Evolutionary conservation across 257 asterid species (phyloP), one percentile per base, ranked within the genome.

Genomic region (Rehmannia glutinosa): DNA sequence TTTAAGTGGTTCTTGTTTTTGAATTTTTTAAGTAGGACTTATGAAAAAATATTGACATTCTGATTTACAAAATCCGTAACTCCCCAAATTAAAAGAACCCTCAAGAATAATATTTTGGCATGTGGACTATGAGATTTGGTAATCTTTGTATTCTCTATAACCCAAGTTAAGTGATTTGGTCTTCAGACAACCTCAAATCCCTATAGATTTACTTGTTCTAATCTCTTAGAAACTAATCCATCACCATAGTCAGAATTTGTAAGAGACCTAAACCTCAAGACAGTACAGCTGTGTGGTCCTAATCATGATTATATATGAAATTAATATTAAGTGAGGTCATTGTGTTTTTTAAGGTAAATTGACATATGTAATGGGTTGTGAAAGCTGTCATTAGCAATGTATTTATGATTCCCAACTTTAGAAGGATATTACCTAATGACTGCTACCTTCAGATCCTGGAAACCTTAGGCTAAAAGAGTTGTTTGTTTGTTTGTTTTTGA

Each of bases 121-220:
- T 71, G 86, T 78, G 86, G 17, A 6, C 3, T 3, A 11, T 13
- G 63, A 58, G 83, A 80, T 77, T 45, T 70, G 80, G 72, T 46
- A 51, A 62, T 54, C 51, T 66, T 54, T 62, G 53, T 24, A 5
- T 43, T 9, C 55, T 59, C n/a, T 24, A 6, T 65, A 51, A 66
- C 56, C 53, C 19, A 45, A 24, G 20, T 10, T 27, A 53, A 51
- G 51, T 41, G 39, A 66, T 50, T 53, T 60, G 73, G 32, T 61
- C 24, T 64, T 69, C n/a, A 38, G 82, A 75, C 77, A 70, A 75
- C 47, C 43, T 61, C 72, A 78, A 23, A 83, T 86, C 89, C 78
- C 51, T 52, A 62, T 67, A 65, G 83, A 81, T 81, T 55, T 62
- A 41, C 82, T 45, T 76, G 79, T 74, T 78, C 72, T 16, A 33